phyloP scores from a whole-genome alignment of 139 green algal genomes.

The Limnomonas spitsbergensis region DNA sequence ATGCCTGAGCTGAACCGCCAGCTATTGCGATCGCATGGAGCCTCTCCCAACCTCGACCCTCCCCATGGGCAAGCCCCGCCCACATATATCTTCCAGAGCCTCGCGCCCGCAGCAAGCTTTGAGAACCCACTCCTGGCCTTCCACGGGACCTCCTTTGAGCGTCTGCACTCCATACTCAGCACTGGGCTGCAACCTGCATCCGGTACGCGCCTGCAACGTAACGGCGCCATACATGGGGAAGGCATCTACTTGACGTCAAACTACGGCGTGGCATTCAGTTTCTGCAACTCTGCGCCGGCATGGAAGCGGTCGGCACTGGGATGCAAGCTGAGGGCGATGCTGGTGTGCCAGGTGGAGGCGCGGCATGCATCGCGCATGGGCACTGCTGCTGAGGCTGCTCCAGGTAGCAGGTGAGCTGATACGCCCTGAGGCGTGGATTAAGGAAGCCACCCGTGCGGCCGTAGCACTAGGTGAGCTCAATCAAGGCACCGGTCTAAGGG shows the following conservation, averaged over 20 bases:
- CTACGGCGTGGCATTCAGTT: conserved; percentile 35
- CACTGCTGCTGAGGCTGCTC: not conserved
- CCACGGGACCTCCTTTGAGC: conserved; percentile 29
- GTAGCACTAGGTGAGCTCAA: no score
- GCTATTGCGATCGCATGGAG: not conserved
- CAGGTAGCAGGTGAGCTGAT: not conserved
- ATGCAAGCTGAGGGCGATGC: conserved; percentile 29
- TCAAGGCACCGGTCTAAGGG: not conserved
- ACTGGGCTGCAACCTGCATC: conserved; percentile 27
- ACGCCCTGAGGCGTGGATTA: no score
- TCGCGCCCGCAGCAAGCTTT: not conserved
- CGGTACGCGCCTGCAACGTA: conserved; percentile 32
- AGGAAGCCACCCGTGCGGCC: no score
- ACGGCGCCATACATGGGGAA: conserved; percentile 29
- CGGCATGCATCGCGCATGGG: not conserved
- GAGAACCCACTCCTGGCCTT: conserved; percentile 15
- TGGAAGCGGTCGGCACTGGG: conserved; percentile 30
- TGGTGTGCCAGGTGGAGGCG: conserved; percentile 46
- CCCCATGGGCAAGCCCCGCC: not conserved
- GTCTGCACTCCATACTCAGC: conserved; percentile 39
- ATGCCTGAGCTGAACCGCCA: conserved; percentile 6
- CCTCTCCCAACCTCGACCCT: not conserved
- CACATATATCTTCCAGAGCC: conserved; percentile 12
- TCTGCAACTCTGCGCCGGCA: conserved; percentile 23
- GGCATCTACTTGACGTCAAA: conserved; percentile 41